Percentiles rank a stretch among this genome's conserved stretches.
These are phyloP conservation scores for Annulohypoxylon nitens DNA, from an alignment of 495 filamentous ascomycete genomes.

Conservation along the genomic window DNA sequence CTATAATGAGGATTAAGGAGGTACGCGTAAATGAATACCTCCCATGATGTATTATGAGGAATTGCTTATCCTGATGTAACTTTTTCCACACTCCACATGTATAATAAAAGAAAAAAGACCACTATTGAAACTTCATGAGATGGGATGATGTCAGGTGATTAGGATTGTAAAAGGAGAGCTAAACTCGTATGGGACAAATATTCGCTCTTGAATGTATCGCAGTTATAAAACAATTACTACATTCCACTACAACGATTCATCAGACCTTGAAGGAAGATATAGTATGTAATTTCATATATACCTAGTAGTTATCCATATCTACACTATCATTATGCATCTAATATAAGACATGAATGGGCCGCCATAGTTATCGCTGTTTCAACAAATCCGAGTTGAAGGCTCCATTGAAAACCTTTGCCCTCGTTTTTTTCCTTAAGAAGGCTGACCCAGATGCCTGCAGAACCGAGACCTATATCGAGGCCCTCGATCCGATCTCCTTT, in stretches of 20 bases:
- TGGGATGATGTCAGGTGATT: background rate
- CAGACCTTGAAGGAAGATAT: no score
- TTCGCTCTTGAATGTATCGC: no score
- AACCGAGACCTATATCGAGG: background rate
- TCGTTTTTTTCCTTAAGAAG: background rate
- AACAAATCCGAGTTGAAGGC: no score
- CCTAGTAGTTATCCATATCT: no score
- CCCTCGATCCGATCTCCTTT: background rate
- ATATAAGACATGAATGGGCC: no score
- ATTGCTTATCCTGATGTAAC: conserved; percentile 35
- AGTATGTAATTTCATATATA: no score
- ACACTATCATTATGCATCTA: no score
- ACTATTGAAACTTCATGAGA: conserved; percentile 7
- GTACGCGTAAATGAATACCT: background rate
- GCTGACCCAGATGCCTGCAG: background rate
- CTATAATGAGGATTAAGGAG: background rate
- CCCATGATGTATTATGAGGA: conserved; percentile 38
- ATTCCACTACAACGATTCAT: no score
- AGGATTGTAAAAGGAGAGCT: background rate
- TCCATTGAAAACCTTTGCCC: no score
- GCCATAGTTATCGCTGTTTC: no score
- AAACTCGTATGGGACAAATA: no score
- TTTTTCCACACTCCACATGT: conserved; percentile 40
- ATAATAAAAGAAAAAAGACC: conserved; percentile 26
- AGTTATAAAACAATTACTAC: no score